Base-by-base conservation (phyloP, 2,329 filamentous ascomycete species). In the Aaosphaeria arxii region DNA sequence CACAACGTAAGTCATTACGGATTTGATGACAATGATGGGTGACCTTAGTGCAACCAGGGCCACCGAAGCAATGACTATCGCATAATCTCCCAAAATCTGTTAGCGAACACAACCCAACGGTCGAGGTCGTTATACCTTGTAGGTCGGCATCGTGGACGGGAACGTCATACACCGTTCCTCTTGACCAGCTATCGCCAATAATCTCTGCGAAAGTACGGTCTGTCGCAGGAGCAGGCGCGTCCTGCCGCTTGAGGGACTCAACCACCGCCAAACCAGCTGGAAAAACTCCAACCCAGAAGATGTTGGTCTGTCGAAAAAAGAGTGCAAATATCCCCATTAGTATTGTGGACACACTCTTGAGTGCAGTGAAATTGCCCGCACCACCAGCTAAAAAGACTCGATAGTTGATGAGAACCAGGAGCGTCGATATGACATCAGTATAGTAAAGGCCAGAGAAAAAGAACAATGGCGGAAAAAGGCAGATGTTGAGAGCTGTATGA, bases 371-470 rank as follows among this genome's bases (percentile, higher is more conserved):
- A 52, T 13, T 53, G 53, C 35, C 43, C 51, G 35, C 52, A 29
- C 44, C 44, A 50, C 28, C 57, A 42, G 67, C 71, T 44, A 72
- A 63, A 30, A 78, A 57, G 43, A 75, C 73, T 57, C 79, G 74
- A 62, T 91, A 94, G 1, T 84, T 82, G 2, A 83, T 66, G 6
- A 96, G 72, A 0, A 96, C 89, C 1, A 84, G 78, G 6, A 88
- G 75, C 0, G 91, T 88, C 0, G 92, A 95, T 44, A 88, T 78
- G 3, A 96, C 81, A 68, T 99, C 94, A 0, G 94, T 99, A 69
- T 99, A 99, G 70, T 95, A 99, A 6, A 99, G 76, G 0, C 84
- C 91, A 0, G 90, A 94, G 71, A 99, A 99, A 78, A 99, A 99
- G 77, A 96, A 96, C 1, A 99, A 69, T 0, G 91, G 83, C 0